Evolutionary conservation across 306 rosid genomes (phyloP).

Genomic region (Quercus wislizeni): DNA sequence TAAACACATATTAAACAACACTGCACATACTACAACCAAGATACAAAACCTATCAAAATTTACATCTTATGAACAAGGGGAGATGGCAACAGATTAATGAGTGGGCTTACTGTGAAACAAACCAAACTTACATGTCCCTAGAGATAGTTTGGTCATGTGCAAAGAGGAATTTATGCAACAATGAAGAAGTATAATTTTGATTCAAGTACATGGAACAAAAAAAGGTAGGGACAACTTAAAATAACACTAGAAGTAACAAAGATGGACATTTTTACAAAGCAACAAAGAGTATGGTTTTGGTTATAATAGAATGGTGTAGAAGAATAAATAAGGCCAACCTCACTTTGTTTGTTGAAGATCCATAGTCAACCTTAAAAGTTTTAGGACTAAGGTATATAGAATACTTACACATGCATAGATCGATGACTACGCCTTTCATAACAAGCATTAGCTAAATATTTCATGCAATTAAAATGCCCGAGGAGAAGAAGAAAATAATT

Average conservation of each 20-base stretch:
- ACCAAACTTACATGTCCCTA: background rate
- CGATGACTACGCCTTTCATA: background rate
- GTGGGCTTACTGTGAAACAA: background rate
- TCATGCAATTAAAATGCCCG: background rate
- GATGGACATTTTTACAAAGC: background rate
- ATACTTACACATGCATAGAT: background rate
- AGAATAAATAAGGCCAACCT: too few relatives aligned
- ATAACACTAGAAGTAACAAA: too few relatives aligned
- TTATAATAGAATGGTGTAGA: too few relatives aligned
- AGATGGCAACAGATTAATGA: background rate
- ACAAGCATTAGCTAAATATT: background rate
- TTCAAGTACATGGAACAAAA: too few relatives aligned
- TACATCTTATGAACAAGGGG: background rate
- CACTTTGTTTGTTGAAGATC: too few relatives aligned
- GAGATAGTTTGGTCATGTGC: too few relatives aligned
- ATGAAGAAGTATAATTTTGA: too few relatives aligned
- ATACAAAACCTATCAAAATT: background rate
- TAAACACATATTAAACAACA: too few relatives aligned
- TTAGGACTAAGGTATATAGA: background rate
- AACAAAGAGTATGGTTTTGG: background rate
- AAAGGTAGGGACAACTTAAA: too few relatives aligned
- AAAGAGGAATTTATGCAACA: too few relatives aligned
- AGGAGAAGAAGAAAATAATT: background rate
- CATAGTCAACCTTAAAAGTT: too few relatives aligned
- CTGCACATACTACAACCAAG: background rate